Percentiles rank a stretch among this genome's conserved stretches.
These are phyloP conservation scores for Ajuga chamaepitys DNA, from an alignment of 257 asterid genomes.

Conservation along the genomic window DNA sequence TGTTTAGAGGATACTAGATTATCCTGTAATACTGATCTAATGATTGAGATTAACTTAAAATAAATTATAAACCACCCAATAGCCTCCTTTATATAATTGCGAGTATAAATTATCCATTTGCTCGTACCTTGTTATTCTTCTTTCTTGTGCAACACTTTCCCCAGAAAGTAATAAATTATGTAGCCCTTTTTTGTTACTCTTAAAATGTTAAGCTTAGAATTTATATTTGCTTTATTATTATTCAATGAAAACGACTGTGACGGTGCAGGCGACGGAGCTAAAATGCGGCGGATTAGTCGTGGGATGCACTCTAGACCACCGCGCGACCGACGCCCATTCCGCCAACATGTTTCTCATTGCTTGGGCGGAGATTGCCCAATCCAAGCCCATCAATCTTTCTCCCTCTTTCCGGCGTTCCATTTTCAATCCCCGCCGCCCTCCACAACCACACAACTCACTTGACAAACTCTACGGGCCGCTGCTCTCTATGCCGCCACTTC, in stretches of 20 bases:
- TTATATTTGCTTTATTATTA: no score
- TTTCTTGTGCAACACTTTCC: not conserved
- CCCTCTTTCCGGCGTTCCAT: constrained; percentile 50
- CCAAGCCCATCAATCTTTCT: constrained; percentile 12
- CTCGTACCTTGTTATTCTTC: not conserved
- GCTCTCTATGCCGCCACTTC: constrained; percentile 24
- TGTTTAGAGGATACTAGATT: no score
- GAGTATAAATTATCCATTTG: no score
- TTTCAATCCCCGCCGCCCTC: constrained; percentile 43
- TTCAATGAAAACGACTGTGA: not conserved
- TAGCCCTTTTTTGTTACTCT: no score
- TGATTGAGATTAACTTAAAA: no score
- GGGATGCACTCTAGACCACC: constrained; percentile 61
- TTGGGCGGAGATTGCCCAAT: constrained; percentile 45
- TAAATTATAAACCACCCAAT: no score
- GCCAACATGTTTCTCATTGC: constrained; percentile 51
- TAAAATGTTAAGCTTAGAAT: no score
- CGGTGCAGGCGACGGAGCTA: constrained; percentile 43
- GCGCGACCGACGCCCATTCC: constrained; percentile 47
- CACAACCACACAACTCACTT: constrained; percentile 21
- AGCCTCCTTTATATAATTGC: no score
- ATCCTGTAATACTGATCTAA: no score
- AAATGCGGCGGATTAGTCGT: constrained; percentile 52
- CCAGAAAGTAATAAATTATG: not conserved
- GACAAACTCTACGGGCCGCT: constrained; percentile 30